Evolutionary conservation across 2,329 filamentous ascomycete genomes (phyloP).

Genomic region (Phialemonium atrogriseum): DNA sequence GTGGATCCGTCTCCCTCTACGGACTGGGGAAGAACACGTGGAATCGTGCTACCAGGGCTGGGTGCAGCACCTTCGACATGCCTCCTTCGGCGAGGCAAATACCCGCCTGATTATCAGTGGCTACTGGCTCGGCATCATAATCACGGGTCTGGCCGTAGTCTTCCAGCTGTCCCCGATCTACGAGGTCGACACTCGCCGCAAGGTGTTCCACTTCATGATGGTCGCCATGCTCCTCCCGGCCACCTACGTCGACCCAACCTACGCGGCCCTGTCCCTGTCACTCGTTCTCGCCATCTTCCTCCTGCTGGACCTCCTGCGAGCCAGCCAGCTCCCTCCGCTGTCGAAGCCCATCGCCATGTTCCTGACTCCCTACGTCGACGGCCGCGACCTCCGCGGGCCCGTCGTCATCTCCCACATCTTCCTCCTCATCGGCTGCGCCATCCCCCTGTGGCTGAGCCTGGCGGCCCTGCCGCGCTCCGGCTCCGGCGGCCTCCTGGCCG

Average conservation of each 20-base stretch:
- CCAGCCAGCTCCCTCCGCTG: constrained; percentile 83
- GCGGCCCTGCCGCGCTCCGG: constrained; percentile 57
- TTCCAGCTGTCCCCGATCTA: constrained; percentile 66
- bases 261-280: constrained; percentile 69
- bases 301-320: constrained; percentile 79
- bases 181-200: constrained; percentile 91
- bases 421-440: constrained; percentile 86
- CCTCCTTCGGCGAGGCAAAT: constrained; percentile 65
- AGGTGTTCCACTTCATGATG: constrained; percentile 98
- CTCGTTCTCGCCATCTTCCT: constrained; percentile 79
- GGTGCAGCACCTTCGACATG: constrained; percentile 56
- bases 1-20: constrained; percentile 67
- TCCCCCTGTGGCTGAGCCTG: constrained; percentile 84
- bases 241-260: constrained; percentile 79
- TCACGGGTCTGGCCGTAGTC: constrained; percentile 64
- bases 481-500: constrained; percentile 45
- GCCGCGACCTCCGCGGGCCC: constrained; percentile 82
- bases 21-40: constrained; percentile 18
- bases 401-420: constrained; percentile 97
- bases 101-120: constrained; percentile 67
- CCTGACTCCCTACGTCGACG: constrained; percentile 88
- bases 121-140: constrained; percentile 67
- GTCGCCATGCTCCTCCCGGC: constrained; percentile 89
- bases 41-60: constrained; percentile 44
- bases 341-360: constrained; percentile 81